phyloP scores from a whole-genome alignment of 148 eudicot species.

The Amaranthus palmeri region DNA sequence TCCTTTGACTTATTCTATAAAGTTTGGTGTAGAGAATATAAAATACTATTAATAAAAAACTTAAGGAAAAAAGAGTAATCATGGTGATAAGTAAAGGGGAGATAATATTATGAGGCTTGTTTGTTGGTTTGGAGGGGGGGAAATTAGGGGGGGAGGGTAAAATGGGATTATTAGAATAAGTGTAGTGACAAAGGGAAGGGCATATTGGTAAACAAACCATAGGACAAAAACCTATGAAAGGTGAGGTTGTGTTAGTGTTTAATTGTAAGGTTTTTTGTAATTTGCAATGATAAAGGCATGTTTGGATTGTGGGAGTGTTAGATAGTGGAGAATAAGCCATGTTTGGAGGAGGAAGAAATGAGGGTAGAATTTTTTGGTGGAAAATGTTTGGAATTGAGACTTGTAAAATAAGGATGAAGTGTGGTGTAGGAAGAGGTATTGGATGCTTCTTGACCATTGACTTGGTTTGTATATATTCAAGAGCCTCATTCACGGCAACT shows the following conservation, averaged over 20 bases:
- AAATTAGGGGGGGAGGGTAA: neutral
- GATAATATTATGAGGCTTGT: constrained; percentile 17
- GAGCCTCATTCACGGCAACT: constrained; percentile 9
- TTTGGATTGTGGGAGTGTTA: constrained; percentile 23
- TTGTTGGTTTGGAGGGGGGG: constrained; percentile 20
- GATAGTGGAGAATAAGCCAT: constrained; percentile 27
- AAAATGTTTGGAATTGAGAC: constrained; percentile 1
- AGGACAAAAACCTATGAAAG: constrained; percentile 22
- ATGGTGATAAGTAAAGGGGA: constrained; percentile 34
- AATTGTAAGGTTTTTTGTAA: neutral
- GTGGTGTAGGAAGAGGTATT: neutral
- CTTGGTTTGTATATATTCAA: neutral
- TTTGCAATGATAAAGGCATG: constrained; percentile 27
- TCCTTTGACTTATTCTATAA: constrained; percentile 7
- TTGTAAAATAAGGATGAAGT: constrained; percentile 2
- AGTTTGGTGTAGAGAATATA: constrained; percentile 39
- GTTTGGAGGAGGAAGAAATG: neutral
- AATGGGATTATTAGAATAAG: neutral
- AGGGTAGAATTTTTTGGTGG: neutral
- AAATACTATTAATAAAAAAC: constrained; percentile 32
- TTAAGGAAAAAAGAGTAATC: constrained; percentile 25
- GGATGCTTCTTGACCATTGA: constrained; percentile 13
- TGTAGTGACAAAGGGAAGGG: constrained; percentile 12
- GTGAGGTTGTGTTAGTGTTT: neutral
- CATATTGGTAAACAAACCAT: constrained; percentile 20